Evolutionary conservation across 495 filamentous ascomycete species (phyloP), one percentile per base, ranked within the genome.

Genomic region (Penicillium crystallinum): DNA sequence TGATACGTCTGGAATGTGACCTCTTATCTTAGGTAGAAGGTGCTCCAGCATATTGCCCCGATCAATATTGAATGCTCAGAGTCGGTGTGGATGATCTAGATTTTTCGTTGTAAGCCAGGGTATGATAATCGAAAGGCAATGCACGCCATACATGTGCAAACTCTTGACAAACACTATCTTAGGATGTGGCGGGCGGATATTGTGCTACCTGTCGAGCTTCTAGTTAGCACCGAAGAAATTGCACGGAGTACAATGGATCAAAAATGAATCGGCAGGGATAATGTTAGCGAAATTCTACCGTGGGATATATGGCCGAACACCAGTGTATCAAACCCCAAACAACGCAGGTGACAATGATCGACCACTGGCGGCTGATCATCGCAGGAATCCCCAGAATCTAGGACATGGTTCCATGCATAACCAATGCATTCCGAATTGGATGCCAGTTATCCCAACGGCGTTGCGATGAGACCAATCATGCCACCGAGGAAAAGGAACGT

Each of bases 281-380:
- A 27, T 3, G 7, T 3, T 27, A 27, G 3, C 23, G 23, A 27
- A n/a, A n/a, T n/a, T n/a, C n/a, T n/a, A n/a, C n/a, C n/a, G n/a
- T n/a, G n/a, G n/a, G n/a, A n/a, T n/a, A n/a, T n/a, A n/a, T n/a
- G n/a, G n/a, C n/a, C n/a, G n/a, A n/a, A n/a, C n/a, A n/a, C n/a
- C n/a, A n/a, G n/a, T n/a, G n/a, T n/a, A n/a, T n/a, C n/a, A n/a
- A n/a, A n/a, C n/a, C n/a, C n/a, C n/a, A n/a, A n/a, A n/a, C n/a
- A n/a, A n/a, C n/a, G n/a, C n/a, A n/a, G n/a, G n/a, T n/a, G n/a
- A 36, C 35, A 18, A 43, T n/a, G 53, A 55, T 55, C 53, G 53
- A 44, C 53, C 18, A 21, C 31, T 14, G 25, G 18, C 12, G n/a
- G 53, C 22, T 31, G 46, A 50, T 50, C 52, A 44, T 37, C 40